These are phyloP conservation scores for Dentipellis sp. DNA, from an alignment of 768 basidiomycete species.

Conservation along the genomic window DNA sequence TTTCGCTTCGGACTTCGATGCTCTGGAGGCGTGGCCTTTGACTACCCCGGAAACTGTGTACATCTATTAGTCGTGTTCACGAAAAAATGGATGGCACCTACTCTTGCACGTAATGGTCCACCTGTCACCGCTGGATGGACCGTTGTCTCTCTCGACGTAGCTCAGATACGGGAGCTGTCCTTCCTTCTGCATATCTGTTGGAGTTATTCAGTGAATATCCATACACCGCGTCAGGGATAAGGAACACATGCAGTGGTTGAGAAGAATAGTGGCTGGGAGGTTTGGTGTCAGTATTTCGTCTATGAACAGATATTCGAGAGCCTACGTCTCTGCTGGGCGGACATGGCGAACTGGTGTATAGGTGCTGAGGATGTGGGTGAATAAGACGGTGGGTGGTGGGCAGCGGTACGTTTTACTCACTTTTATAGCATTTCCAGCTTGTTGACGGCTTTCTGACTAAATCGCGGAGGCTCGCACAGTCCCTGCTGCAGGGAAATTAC, in stretches of 20 bases:
- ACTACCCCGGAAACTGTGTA: conserved; percentile 13
- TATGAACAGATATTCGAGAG: too few species aligned
- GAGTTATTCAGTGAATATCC: neutral
- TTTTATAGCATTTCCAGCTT: neutral
- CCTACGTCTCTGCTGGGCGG: too few species aligned
- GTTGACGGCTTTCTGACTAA: neutral
- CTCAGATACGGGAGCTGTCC: neutral
- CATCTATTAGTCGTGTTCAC: neutral
- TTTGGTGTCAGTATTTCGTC: too few species aligned
- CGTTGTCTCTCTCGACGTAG: conserved; percentile 6
- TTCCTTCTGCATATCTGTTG: conserved; percentile 6
- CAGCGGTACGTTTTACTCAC: neutral
- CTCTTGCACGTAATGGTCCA: conserved; percentile 7
- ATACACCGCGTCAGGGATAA: too few species aligned
- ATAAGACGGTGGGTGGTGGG: too few species aligned
- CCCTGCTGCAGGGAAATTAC: too few species aligned
- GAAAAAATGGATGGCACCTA: conserved; percentile 14
- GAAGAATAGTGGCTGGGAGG: conserved; percentile 6
- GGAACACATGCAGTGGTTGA: conserved; percentile 10
- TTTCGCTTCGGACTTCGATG: conserved; percentile 29
- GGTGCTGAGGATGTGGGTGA: too few species aligned
- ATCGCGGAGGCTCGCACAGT: too few species aligned
- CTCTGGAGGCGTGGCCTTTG: conserved; percentile 37
- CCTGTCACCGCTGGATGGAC: conserved; percentile 1
- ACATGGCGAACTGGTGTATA: too few species aligned